Base-by-base conservation (phyloP, 78 protist species). In the Carpediemonas membranifera region DNA sequence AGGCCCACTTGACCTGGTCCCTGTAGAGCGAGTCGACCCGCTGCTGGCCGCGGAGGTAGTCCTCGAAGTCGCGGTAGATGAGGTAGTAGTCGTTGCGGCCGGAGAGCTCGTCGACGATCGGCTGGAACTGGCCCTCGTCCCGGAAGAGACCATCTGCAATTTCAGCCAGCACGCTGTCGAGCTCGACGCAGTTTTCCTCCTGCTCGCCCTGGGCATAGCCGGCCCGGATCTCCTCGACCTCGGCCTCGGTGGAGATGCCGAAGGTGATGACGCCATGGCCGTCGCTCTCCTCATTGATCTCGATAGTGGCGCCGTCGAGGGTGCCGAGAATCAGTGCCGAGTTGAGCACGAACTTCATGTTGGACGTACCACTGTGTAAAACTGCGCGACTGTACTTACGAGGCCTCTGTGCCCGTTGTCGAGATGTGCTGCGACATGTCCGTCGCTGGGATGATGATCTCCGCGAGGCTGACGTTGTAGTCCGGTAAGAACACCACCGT, bases 401-500 rank as follows among this genome's bases (percentile, higher is more conserved):
- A 84, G 2, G 73, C 73, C 63, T 68, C 73, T 33, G 73, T 68
- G 30, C 73, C 73, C 43, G 73, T 92, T 19, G 87, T 73, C 7
- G 92, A 86, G 72, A 92, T 86, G 54, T 92, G 97, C 78, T 92
- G 82, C 31, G 84, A 77, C 54, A 92, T 54, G 70, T 92, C 97
- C 56, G 84, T 31, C 0, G 92, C 92, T 3, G 97, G 97, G 54
- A 92, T 81, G 68, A 91, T 86, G 58, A 82, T 25, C 56, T 89
- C 91, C 15, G 97, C 97, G n/a, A n/a, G 28, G 3, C 13, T 13
- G 30, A 71, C 75, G 3, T 27, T 2, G 71, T 91, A 91, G 82
- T 88, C 86, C 51, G 90, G 90, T 43, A 92, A 39, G 82, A 81
- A 92, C 14, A 89, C 88, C 19, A 92, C 70, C 78, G 82, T 79